Evolutionary conservation across 306 rosid species (phyloP).

Genomic region (Pueraria montana): DNA sequence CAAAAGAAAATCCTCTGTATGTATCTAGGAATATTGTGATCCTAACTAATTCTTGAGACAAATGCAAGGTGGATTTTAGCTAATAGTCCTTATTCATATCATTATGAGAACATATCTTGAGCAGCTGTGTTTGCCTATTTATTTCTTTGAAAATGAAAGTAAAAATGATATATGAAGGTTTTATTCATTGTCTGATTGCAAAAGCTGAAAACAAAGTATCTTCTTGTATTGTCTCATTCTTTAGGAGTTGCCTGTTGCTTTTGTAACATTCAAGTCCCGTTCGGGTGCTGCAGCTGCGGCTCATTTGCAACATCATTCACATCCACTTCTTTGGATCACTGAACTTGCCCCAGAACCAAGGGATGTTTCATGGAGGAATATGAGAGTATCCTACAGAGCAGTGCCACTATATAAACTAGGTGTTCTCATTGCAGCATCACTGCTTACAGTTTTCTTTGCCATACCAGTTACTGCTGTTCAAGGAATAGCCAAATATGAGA

Average conservation of each 20-base stretch:
- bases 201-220: slow-evolving; percentile 14
- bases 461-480: slow-evolving; percentile 95
- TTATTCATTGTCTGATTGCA: slow-evolving; percentile 3
- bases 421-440: slow-evolving; percentile 70
- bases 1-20: background rate
- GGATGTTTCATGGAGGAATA: slow-evolving; percentile 93
- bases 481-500: slow-evolving; percentile 93
- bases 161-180: background rate
- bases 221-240: slow-evolving; percentile 38
- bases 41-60: background rate
- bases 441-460: slow-evolving; percentile 86
- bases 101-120: slow-evolving; percentile 6
- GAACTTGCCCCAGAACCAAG: slow-evolving; percentile 91
- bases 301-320: slow-evolving; percentile 80
- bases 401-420: slow-evolving; percentile 75
- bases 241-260: slow-evolving; percentile 89
- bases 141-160: slow-evolving; percentile 12
- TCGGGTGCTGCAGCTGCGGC: slow-evolving; percentile 76
- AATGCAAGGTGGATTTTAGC: background rate
- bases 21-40: background rate
- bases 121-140: slow-evolving; percentile 23
- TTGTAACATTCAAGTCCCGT: slow-evolving; percentile 87
- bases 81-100: background rate
- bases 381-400: slow-evolving; percentile 65
- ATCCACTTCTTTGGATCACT: slow-evolving; percentile 87